Evolutionary conservation across 2,329 filamentous ascomycete species (phyloP), one percentile per base, ranked within the genome.

Genomic region (Diaporthe velutina): DNA sequence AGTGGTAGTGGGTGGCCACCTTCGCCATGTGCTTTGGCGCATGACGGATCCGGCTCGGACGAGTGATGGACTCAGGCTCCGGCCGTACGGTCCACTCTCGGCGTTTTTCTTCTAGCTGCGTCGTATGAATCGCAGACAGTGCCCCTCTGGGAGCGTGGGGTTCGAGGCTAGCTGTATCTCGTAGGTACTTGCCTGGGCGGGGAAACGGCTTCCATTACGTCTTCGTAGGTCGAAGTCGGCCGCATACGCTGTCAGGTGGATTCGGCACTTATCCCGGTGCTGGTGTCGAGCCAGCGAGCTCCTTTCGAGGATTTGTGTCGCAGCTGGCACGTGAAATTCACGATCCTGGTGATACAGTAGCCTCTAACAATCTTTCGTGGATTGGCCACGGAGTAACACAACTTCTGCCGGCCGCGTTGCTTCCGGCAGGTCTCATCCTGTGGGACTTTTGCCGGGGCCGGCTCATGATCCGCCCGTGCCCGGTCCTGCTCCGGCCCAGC

Each of bases 321-420:
- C 9, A 15, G 33, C 64, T 25, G 45, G 30, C 64, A 68, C 35
- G 33, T 68, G 13, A 25, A 54, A 22, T 15, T 40, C 19, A 22
- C 9, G n/a, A 5, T 40, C 33, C n/a, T 28, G 33, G n/a, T 68
- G 48, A 25, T 28, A 5, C 35, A 22, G 8, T 38, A 9, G 40
- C 28, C 25, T n/a, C 28, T 66, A 28, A 48, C 25, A 66, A 12
- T 8, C 9, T 30, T 19, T 54, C 12, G n/a, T 19, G 33, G 13
- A 19, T 17, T 38, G 22, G 45, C 17, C 48, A 40, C 48, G 30
- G 45, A 54, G 64, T 1, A 38, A 25, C 15, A 33, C 22, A 30
- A n/a, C 64, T 17, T 52, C 30, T 68, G 64, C 64, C 64, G 45
- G 48, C 64, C 60, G 60, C n/a, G 28, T 19, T 54, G 30, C n/a